Evolutionary conservation across 768 basidiomycete genomes (phyloP).

Genomic region (Pisolithus microcarpus): DNA sequence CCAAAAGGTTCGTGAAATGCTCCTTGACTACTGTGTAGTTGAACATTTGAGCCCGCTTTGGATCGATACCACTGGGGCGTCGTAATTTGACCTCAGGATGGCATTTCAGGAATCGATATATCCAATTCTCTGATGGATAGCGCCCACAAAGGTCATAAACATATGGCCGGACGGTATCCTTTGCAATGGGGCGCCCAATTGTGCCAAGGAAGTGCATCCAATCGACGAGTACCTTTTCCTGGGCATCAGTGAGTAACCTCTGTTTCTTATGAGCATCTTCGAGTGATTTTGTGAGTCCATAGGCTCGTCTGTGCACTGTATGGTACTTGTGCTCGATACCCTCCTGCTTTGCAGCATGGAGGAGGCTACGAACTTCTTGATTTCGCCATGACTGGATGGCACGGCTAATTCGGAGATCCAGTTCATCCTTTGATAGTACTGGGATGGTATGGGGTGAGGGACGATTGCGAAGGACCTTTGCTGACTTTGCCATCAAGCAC

Average conservation of each 20-base stretch:
- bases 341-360: background rate
- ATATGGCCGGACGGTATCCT: no score
- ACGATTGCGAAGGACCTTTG: background rate
- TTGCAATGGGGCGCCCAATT: background rate
- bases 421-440: background rate
- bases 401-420: background rate
- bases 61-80: constrained; percentile 19
- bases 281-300: no score
- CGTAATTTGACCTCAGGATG: constrained; percentile 17
- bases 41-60: constrained; percentile 13
- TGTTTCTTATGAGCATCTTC: no score
- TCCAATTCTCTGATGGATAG: no score
- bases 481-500: background rate
- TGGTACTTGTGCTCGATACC: background rate
- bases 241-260: no score
- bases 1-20: constrained; percentile 13
- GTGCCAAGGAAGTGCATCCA: background rate
- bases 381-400: background rate
- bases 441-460: background rate
- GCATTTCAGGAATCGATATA: background rate
- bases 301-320: background rate
- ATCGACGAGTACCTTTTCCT: no score
- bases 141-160: no score
- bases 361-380: background rate
- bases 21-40: constrained; percentile 2